Evolutionary conservation across 2,329 filamentous ascomycete genomes (phyloP), one percentile per base, ranked within the genome.

Genomic region (Aspergillus novofumigatus): DNA sequence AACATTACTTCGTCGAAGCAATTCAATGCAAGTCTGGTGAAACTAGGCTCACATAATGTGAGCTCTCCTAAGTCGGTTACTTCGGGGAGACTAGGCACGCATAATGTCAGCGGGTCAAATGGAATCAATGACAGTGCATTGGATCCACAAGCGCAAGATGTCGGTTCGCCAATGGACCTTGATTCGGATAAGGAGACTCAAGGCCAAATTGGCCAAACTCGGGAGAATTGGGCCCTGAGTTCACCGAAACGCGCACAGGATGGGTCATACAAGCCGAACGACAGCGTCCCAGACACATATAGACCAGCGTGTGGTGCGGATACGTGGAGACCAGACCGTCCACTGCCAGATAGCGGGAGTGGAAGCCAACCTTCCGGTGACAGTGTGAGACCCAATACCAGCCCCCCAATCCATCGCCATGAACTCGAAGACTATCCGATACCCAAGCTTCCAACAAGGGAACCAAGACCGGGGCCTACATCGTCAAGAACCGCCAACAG

Each of bases 361-460:
- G 5, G 11, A 14, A 7, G 20, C 23, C 44, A 17, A 14, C 11
- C 23, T 23, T 23, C 5, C 5, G 21, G 44, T 47, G 11, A 25
- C 23, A 26, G 21, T 23, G 14, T 21, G 11, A 47, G 11, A 17
- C 44, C 11, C 4, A 17, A 47, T 25, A 47, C 21, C 14, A 11
- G 1, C 20, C 17, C 44, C 23, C 21, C 20, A 14, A 47, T 21
- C 44, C 21, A 14, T 14, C 44, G 21, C 44, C 20, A 23, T 26
- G 21, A 26, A 6, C 44, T 14, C 21, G 44, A 47, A 14, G 44
- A 47, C 21, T 14, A 21, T 25, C 20, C 21, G 23, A 50, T 49
- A 11, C 51, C 52, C 5, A 21, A 49, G 5, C 32, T 65, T 2
- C 61, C 61, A 32, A 10, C 25, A 38, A 63, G 62, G 51, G 48